phyloP scores from a whole-genome alignment of 208 protist species.

The Leishmania guyanensis region DNA sequence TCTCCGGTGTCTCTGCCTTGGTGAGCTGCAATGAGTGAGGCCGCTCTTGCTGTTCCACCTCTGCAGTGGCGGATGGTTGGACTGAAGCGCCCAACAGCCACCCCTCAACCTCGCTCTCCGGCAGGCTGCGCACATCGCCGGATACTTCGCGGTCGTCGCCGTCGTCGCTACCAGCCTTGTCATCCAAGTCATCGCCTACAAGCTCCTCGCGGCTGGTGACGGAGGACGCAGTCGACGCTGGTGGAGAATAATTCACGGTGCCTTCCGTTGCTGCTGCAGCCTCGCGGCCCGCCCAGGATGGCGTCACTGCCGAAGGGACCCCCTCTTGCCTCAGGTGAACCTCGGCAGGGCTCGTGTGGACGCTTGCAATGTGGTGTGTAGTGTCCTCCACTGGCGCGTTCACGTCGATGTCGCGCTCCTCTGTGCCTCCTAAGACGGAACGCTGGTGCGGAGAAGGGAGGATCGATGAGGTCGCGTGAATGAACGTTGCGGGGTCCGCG shows the following conservation, averaged over 20 bases:
- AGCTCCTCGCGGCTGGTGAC: not conserved
- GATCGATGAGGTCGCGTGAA: not conserved
- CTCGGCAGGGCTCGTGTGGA: not conserved
- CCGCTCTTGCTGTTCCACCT: not conserved
- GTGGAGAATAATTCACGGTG: not conserved
- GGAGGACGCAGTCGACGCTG: not conserved
- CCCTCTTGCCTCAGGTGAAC: not conserved
- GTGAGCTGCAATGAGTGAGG: not conserved
- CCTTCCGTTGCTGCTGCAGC: not conserved
- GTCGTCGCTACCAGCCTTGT: not conserved
- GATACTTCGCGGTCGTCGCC: not conserved
- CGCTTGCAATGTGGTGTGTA: not conserved
- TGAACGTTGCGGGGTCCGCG: not conserved
- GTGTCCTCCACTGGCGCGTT: not conserved
- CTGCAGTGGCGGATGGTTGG: not conserved
- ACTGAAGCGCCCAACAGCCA: not conserved
- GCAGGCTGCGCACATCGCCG: constrained; percentile 11
- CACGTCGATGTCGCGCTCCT: not conserved
- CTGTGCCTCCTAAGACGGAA: not conserved
- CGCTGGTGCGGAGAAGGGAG: not conserved
- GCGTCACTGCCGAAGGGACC: not conserved
- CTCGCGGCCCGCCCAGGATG: not conserved
- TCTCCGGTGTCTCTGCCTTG: not conserved
- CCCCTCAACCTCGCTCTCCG: constrained; percentile 5
- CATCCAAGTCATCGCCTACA: not conserved